Evolutionary conservation across 192 early-diverging fungal species (phyloP).

Genomic region (Backusella tarrabulga): DNA sequence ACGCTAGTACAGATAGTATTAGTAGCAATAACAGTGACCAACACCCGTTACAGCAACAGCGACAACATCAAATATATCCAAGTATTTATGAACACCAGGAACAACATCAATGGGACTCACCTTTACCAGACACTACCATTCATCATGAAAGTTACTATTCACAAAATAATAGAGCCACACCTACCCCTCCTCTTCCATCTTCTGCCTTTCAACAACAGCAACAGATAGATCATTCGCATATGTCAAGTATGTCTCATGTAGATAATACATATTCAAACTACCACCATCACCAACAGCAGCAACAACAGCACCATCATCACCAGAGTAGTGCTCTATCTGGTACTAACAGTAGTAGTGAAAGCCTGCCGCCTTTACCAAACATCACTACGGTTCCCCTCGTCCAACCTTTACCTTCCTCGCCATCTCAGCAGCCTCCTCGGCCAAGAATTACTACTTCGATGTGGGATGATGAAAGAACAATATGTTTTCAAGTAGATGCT

Average conservation of each 20-base stretch:
- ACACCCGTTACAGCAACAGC: not conserved
- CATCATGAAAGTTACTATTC: slow-evolving; percentile 2
- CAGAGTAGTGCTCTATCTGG: not conserved
- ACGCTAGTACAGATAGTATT: not conserved
- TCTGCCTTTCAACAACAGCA: slow-evolving; percentile 3
- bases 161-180: slow-evolving; percentile 1
- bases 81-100: not conserved
- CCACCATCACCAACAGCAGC: not conserved
- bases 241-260: not conserved
- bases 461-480: slow-evolving; percentile 69
- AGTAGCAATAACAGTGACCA: not conserved
- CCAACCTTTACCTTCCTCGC: not conserved
- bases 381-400: not conserved
- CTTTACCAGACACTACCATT: not conserved
- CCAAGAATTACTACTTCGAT: slow-evolving; percentile 50
- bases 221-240: not conserved
- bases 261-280: not conserved
- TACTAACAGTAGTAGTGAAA: not conserved
- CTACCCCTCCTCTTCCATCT: not conserved
- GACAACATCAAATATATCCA: not conserved
- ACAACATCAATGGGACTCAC: not conserved
- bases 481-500: slow-evolving; percentile 65
- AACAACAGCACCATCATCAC: not conserved
- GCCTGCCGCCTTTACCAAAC: not conserved
- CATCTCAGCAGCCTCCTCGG: not conserved